Percentiles rank a stretch among this genome's conserved stretches.
Evolutionary conservation across 805 yeast species (phyloP).

Genomic region (Candida glaebosa): DNA sequence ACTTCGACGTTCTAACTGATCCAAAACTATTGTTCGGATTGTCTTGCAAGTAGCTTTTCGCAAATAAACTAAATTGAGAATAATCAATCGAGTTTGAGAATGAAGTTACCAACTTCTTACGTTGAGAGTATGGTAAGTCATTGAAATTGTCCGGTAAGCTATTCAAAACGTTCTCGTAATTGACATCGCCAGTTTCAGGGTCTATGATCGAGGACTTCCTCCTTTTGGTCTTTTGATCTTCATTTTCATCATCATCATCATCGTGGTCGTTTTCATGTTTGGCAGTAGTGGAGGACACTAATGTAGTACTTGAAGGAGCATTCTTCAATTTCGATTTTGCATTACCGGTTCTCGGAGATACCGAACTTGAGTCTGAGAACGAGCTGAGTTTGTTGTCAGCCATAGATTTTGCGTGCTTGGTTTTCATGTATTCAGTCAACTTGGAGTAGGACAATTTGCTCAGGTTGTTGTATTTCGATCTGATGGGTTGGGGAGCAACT

Average conservation of each 20-base stretch:
- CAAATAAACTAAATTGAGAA: conserved; percentile 40
- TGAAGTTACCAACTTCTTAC: conserved; percentile 44
- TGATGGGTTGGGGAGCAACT: conserved; percentile 42
- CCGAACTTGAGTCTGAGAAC: not conserved
- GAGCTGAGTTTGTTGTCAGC: conserved; percentile 2
- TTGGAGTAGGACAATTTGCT: conserved; percentile 17
- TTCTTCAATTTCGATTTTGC: conserved; percentile 8
- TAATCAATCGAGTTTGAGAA: conserved; percentile 39
- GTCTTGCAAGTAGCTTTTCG: conserved; percentile 31
- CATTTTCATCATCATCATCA: conserved; percentile 4
- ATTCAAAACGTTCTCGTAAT: conserved; percentile 39
- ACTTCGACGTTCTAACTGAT: conserved; percentile 18
- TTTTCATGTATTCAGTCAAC: conserved; percentile 21
- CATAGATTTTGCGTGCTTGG: conserved; percentile 12
- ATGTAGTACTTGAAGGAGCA: conserved; percentile 6
- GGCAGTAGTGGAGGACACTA: conserved; percentile 7
- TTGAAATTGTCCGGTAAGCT: conserved; percentile 52
- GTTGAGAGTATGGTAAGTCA: conserved; percentile 57
- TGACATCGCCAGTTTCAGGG: conserved; percentile 26
- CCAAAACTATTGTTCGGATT: conserved; percentile 14
- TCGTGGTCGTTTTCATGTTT: conserved; percentile 4
- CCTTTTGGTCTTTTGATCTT: conserved; percentile 20
- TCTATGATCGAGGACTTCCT: conserved; percentile 18
- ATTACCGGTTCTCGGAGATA: not conserved
- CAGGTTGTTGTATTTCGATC: conserved; percentile 7